A percentile compares a stretch with the other conserved stretches of the same genome.
phyloP scores from a whole-genome alignment of 805 yeast genomes.

The Saccharomyces kudriavzevii region DNA sequence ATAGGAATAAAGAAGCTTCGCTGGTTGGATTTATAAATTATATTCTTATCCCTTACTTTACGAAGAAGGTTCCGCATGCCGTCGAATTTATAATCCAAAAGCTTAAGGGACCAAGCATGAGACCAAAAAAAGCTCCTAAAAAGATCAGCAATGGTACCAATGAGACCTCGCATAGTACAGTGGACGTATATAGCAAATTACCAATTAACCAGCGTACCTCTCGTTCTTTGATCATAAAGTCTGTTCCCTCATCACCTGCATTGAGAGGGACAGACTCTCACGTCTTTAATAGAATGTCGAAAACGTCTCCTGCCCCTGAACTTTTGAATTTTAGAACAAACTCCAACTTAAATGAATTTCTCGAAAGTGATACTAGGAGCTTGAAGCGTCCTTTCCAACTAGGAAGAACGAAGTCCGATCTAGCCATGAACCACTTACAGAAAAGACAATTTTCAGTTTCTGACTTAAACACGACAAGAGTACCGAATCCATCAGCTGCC shows the following conservation, averaged over 20 bases:
- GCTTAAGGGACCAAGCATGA: constrained; percentile 41
- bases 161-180: not conserved
- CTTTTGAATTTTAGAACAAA: constrained; percentile 12
- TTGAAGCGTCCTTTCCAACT: constrained; percentile 14
- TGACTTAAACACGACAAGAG: constrained; percentile 6
- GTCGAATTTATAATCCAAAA: constrained; percentile 40
- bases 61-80: constrained; percentile 39
- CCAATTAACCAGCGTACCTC: not conserved
- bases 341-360: constrained; percentile 22
- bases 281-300: not conserved
- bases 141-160: constrained; percentile 1
- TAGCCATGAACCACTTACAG: constrained; percentile 23
- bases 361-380: constrained; percentile 14
- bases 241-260: constrained; percentile 10
- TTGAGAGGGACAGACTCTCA: constrained; percentile 1
- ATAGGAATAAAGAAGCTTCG: constrained; percentile 32
- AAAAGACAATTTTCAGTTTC: constrained; percentile 25
- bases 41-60: constrained; percentile 47
- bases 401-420: constrained; percentile 23
- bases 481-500: not conserved
- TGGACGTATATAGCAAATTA: not conserved
- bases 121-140: constrained; percentile 10
- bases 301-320: constrained; percentile 3
- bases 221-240: constrained; percentile 6
- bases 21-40: constrained; percentile 42